These are phyloP conservation scores for Nissolia schottii DNA, from an alignment of 306 rosid species.

Conservation along the genomic window DNA sequence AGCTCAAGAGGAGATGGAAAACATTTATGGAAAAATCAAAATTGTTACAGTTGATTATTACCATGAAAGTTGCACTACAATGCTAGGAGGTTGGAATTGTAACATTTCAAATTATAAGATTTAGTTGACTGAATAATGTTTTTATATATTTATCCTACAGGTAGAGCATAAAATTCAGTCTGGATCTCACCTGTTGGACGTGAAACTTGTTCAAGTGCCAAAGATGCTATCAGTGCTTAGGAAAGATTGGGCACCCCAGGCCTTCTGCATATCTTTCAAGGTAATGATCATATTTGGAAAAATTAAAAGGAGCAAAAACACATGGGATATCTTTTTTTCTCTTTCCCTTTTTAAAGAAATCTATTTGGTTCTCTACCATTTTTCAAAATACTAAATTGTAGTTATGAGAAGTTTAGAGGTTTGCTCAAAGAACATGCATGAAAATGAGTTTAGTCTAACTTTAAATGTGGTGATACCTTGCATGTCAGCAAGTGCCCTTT, in stretches of 20 bases:
- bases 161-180: slow-evolving; percentile 94
- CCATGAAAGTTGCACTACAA: not conserved
- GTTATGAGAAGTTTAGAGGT: not conserved
- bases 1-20: not conserved
- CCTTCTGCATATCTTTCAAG: slow-evolving; percentile 92
- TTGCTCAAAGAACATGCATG: slow-evolving; percentile 1
- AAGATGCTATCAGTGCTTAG: slow-evolving; percentile 78
- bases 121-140: not conserved
- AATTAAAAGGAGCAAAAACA: not conserved
- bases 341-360: not conserved
- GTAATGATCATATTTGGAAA: slow-evolving; percentile 33
- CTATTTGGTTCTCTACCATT: not conserved
- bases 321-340: not conserved
- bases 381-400: not conserved
- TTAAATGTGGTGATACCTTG: not conserved
- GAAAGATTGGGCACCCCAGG: slow-evolving; percentile 72
- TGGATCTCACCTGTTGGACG: slow-evolving; percentile 74
- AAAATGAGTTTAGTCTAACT: slow-evolving; percentile 1
- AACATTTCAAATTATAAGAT: not conserved
- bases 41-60: not conserved
- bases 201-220: slow-evolving; percentile 86
- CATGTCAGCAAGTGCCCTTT: not conserved
- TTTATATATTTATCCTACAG: slow-evolving; percentile 41
- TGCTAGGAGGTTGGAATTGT: not conserved
- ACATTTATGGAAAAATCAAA: not conserved